Evolutionary conservation across 306 rosid genomes (phyloP).

Genomic region (Prunus dulcis): DNA sequence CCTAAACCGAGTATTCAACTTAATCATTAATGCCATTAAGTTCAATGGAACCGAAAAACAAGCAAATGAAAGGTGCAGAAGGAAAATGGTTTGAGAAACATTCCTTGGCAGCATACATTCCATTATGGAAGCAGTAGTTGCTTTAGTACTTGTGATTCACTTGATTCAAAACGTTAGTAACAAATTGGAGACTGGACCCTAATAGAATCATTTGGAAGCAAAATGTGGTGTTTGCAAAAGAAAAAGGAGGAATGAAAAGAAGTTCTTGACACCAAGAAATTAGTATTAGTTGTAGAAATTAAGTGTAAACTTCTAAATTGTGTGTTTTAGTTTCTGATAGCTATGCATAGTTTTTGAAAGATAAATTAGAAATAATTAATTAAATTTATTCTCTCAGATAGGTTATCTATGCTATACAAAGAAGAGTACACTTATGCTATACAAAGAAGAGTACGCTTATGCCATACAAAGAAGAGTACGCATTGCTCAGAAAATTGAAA

Average conservation of each 20-base stretch:
- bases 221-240: background rate
- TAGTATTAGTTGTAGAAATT: background rate
- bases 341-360: background rate
- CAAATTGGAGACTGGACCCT: background rate
- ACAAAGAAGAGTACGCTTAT: background rate
- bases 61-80: background rate
- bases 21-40: slow-evolving; percentile 8
- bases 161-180: background rate
- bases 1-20: slow-evolving; percentile 36
- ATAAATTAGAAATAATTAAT: too few species aligned
- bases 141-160: background rate
- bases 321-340: too few species aligned
- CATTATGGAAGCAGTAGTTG: background rate
- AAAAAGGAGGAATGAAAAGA: background rate
- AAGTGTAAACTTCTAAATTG: background rate
- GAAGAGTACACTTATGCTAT: background rate
- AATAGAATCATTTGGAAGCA: background rate
- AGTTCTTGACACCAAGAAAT: too few species aligned
- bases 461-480: background rate
- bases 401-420: background rate
- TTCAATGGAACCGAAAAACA: background rate
- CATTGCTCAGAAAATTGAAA: background rate
- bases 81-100: background rate
- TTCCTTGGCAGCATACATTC: background rate
- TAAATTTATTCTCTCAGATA: background rate